A percentile compares a stretch with the other conserved stretches of the same genome.
These are phyloP conservation scores for Cyberlindnera mycetangii DNA, from an alignment of 805 yeast species.

Conservation along the genomic window DNA sequence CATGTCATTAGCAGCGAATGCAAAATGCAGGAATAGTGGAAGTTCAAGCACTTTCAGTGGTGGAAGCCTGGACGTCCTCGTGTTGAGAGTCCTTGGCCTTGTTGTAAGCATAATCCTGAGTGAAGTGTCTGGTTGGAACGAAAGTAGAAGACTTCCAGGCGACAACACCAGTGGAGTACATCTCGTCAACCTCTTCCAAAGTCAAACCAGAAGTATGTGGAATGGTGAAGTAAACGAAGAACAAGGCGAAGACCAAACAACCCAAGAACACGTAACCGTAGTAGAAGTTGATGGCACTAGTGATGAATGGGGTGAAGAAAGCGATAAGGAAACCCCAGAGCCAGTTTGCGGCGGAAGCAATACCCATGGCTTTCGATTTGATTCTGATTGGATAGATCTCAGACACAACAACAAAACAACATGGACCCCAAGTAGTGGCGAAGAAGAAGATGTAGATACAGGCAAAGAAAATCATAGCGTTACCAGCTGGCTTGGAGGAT, in stretches of 20 bases:
- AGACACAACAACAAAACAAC: conserved; percentile 59
- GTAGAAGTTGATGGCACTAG: conserved; percentile 61
- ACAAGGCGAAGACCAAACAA: conserved; percentile 52
- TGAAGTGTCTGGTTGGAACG: conserved; percentile 42
- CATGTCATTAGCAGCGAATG: background rate
- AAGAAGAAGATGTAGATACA: conserved; percentile 69
- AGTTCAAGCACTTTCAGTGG: conserved; percentile 2
- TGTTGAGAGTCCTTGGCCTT: conserved; percentile 25
- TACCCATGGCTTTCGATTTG: conserved; percentile 52
- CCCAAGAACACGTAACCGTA: conserved; percentile 68
- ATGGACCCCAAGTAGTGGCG: conserved; percentile 76
- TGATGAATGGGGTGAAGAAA: conserved; percentile 69
- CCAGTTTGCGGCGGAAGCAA: conserved; percentile 63
- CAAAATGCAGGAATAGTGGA: background rate
- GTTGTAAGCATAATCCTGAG: conserved; percentile 25
- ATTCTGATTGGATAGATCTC: conserved; percentile 74
- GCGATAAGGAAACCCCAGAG: conserved; percentile 68
- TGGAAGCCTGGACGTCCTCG: conserved; percentile 11
- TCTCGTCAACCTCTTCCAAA: conserved; percentile 77
- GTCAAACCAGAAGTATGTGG: conserved; percentile 80
- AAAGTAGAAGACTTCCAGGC: conserved; percentile 50
- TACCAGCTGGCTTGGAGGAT: conserved; percentile 55
- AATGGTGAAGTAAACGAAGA: conserved; percentile 71
- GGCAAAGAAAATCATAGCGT: conserved; percentile 68
- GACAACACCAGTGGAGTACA: conserved; percentile 41